These are phyloP conservation scores for Lyophyllum shimeji DNA, from an alignment of 768 basidiomycete genomes.

Conservation along the genomic window DNA sequence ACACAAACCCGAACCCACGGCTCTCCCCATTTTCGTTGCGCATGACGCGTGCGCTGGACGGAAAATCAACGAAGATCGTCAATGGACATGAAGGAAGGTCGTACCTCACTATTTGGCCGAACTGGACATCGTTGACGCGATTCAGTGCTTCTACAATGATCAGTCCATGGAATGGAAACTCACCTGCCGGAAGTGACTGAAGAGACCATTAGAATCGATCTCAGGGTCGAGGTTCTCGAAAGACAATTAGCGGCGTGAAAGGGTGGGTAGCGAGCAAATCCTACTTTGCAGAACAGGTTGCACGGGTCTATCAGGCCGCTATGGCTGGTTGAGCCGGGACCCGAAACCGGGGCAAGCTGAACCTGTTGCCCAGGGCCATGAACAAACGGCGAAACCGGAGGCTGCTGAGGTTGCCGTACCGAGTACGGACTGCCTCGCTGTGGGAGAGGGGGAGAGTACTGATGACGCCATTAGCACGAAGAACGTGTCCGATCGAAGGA, in stretches of 20 bases:
- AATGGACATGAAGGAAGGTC: background rate
- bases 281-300: conserved; percentile 86
- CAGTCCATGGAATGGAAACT: conserved; percentile 16
- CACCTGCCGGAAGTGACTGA: conserved; percentile 80
- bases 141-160: conserved; percentile 10
- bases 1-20: conserved; percentile 91
- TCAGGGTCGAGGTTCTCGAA: conserved; percentile 79
- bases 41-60: conserved; percentile 83
- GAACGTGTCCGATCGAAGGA: background rate
- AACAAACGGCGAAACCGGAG: conserved; percentile 54
- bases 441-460: conserved; percentile 75
- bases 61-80: background rate
- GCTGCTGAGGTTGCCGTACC: conserved; percentile 40
- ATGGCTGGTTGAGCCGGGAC: conserved; percentile 80
- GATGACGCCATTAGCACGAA: background rate
- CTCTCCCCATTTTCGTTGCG: conserved; percentile 78
- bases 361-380: conserved; percentile 92
- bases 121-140: conserved; percentile 40
- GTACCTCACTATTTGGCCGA: conserved; percentile 87
- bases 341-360: conserved; percentile 70
- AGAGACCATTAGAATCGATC: conserved; percentile 83
- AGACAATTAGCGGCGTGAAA: conserved; percentile 2
- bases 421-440: conserved; percentile 53
- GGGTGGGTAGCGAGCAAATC: conserved; percentile 9
- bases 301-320: conserved; percentile 90